phyloP scores from a whole-genome alignment of 1,284 basidiomycete species.

The Austroboletus novae-zelandiae region DNA sequence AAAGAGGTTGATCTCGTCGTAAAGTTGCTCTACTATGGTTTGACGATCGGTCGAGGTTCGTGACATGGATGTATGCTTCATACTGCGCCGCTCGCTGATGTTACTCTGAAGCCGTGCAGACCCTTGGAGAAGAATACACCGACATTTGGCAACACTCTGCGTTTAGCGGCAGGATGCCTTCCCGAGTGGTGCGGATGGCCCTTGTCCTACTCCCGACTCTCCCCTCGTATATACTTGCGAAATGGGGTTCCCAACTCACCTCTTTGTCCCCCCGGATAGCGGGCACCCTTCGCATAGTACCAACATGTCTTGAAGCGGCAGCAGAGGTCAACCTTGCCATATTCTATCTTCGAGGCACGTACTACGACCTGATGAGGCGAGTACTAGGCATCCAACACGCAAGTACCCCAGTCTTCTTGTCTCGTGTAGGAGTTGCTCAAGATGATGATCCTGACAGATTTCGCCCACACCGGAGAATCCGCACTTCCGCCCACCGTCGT shows the following conservation, averaged over 20 bases:
- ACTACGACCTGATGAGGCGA: constrained; percentile 74
- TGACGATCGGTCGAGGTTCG: constrained; percentile 76
- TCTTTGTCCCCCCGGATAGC: constrained; percentile 37
- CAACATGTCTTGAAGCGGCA: constrained; percentile 48
- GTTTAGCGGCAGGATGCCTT: constrained; percentile 39
- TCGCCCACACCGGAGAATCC: constrained; percentile 71
- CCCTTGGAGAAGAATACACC: constrained; percentile 89
- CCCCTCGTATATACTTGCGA: constrained; percentile 58
- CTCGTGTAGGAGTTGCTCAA: neutral
- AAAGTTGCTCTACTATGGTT: constrained; percentile 70
- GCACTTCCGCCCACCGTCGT: constrained; percentile 74
- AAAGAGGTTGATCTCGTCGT: constrained; percentile 74
- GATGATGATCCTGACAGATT: constrained; percentile 46
- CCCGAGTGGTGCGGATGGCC: constrained; percentile 44
- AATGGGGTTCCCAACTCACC: constrained; percentile 42
- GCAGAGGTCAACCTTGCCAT: constrained; percentile 77
- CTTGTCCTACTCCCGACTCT: constrained; percentile 67
- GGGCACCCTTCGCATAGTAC: constrained; percentile 43
- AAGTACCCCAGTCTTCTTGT: constrained; percentile 26
- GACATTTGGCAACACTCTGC: constrained; percentile 75
- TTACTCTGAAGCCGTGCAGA: constrained; percentile 61
- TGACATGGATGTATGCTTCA: neutral
- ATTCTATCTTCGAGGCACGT: constrained; percentile 80
- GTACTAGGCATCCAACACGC: constrained; percentile 76
- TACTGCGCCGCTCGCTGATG: constrained; percentile 8